Evolutionary conservation across 1,139 yeast species (phyloP).

Genomic region (Protomyces lactucae-debilis): DNA sequence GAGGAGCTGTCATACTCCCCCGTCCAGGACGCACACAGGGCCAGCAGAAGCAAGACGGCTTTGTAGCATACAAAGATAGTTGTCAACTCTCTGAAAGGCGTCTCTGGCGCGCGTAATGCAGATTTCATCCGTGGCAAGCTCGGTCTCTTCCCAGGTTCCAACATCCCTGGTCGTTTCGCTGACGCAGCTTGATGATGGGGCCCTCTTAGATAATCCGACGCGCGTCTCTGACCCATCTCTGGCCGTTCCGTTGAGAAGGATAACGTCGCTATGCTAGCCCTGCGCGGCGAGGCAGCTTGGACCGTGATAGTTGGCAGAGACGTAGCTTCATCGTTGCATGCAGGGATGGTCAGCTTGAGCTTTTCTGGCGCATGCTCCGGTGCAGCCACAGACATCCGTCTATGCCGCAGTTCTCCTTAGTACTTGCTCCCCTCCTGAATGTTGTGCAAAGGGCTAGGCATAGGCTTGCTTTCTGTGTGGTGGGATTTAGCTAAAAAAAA

Average conservation of each 20-base stretch:
- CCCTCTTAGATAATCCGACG: background rate
- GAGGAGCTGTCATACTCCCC: constrained; percentile 19
- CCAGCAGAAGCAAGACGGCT: constrained; percentile 5
- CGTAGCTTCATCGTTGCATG: background rate
- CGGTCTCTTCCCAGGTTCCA: background rate
- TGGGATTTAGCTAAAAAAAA: no score
- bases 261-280: background rate
- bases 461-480: no score
- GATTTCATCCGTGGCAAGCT: constrained; percentile 17
- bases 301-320: background rate
- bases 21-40: background rate
- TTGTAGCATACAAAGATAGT: constrained; percentile 7
- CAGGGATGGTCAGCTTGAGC: background rate
- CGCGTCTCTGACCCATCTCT: background rate
- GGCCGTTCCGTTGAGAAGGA: background rate
- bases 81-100: constrained; percentile 9
- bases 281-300: background rate
- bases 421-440: no score
- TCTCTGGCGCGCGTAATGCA: constrained; percentile 18
- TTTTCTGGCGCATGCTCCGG: background rate
- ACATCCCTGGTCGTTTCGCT: background rate
- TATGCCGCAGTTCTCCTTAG: no score
- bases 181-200: no score
- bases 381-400: no score
- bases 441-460: no score